Conservation (phyloP, 352 stramenopile species). For the Globisporangium ultimum region DNA sequence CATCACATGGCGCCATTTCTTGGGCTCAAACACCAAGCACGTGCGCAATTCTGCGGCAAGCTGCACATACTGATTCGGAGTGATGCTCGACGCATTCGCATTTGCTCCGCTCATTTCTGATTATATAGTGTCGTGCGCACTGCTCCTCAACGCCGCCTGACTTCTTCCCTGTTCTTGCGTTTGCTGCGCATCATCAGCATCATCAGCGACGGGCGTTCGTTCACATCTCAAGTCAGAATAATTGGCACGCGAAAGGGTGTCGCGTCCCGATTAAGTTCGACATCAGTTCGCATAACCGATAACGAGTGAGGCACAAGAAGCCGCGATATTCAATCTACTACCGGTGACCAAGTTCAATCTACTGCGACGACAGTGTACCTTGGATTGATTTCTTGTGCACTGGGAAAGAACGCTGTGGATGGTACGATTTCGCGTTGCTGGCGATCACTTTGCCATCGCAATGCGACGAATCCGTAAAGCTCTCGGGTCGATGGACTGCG, state of each 20-base stretch:
- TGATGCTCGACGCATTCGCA: not conserved
- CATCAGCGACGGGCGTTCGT: not conserved
- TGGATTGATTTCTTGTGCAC: slow-evolving; percentile 25
- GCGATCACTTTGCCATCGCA: slow-evolving; percentile 28
- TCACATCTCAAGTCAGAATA: not conserved
- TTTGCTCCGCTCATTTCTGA: not conserved
- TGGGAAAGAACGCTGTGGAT: slow-evolving; percentile 17
- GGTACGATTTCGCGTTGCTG: slow-evolving; percentile 25
- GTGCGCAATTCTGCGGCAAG: slow-evolving; percentile 39
- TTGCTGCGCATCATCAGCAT: not conserved
- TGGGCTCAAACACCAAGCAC: slow-evolving; percentile 59
- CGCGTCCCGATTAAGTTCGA: not conserved
- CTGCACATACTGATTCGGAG: slow-evolving; percentile 38
- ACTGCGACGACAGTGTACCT: slow-evolving; percentile 19
- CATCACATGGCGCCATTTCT: slow-evolving; percentile 48
- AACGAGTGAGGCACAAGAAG: not conserved
- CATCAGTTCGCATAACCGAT: not conserved
- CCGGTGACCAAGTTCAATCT: not conserved
- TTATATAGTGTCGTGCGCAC: too few species aligned
- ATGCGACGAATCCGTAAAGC: slow-evolving; percentile 14
- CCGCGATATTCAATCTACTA: not conserved
- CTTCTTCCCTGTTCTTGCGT: not conserved
- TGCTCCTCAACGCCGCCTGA: too few species aligned
- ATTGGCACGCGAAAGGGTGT: not conserved
- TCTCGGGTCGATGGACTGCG: slow-evolving; percentile 12